Conservation (phyloP, 1,284 basidiomycete genomes). For the Austropuccinia psidii region DNA sequence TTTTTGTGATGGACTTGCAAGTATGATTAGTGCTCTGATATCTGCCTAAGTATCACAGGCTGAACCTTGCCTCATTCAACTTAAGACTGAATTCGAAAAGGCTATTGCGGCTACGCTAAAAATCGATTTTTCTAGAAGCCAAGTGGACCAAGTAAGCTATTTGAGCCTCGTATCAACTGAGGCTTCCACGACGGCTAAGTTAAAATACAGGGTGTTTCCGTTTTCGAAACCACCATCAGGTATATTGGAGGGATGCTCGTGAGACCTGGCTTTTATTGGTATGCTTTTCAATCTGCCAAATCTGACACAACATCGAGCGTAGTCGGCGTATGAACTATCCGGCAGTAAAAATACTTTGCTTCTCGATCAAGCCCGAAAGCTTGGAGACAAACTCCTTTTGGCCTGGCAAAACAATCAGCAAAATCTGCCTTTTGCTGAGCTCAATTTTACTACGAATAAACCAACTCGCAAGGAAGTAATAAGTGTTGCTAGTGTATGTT, state of each 20-base stretch:
- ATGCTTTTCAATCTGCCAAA: not conserved
- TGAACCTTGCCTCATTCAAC: too few relatives aligned
- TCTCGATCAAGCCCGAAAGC: constrained; percentile 25
- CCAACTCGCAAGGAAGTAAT: not conserved
- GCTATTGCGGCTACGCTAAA: constrained; percentile 19
- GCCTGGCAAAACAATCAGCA: constrained; percentile 29
- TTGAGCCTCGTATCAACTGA: not conserved
- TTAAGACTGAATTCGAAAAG: constrained; percentile 17
- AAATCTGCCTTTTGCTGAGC: constrained; percentile 6
- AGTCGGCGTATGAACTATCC: constrained; percentile 35
- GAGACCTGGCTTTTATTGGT: not conserved
- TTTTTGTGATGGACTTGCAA: constrained; percentile 33
- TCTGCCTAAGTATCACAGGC: too few relatives aligned
- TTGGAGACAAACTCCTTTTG: constrained; percentile 8
- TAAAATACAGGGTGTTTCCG: not conserved
- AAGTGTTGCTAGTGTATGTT: constrained; percentile 27
- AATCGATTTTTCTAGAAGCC: constrained; percentile 34
- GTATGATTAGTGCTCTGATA: too few relatives aligned
- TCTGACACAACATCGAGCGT: not conserved
- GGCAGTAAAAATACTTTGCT: constrained; percentile 17
- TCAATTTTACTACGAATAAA: constrained; percentile 8
- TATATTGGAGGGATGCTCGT: constrained; percentile 32
- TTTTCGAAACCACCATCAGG: constrained; percentile 34
- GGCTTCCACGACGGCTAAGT: not conserved
- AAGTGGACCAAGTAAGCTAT: not conserved